A percentile compares a stretch with the other conserved stretches of the same genome.
Evolutionary conservation across 179 eudicot genomes (phyloP).

Genomic region (Beta macrorhiza): DNA sequence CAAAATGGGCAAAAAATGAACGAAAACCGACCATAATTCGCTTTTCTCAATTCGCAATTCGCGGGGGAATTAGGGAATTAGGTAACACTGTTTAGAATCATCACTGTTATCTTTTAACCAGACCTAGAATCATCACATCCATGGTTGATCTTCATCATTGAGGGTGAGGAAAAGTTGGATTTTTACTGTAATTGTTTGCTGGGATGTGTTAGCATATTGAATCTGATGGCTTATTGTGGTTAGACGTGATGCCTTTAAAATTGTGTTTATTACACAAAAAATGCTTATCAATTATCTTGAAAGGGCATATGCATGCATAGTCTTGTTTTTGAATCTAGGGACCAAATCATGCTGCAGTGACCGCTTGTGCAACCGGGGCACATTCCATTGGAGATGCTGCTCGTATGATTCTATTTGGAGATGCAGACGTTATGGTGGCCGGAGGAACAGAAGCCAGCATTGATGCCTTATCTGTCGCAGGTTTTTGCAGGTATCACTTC

Average conservation of each 20-base stretch:
- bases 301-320: conserved; percentile 43
- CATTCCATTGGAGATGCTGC: conserved; percentile 98
- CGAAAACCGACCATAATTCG: no score
- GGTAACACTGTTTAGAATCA: background rate
- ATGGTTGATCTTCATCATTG: background rate
- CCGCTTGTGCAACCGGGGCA: conserved; percentile 99
- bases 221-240: conserved; percentile 2
- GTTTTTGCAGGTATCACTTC: conserved; percentile 78
- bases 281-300: conserved; percentile 3
- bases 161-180: background rate
- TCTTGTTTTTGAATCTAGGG: conserved; percentile 78
- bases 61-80: no score
- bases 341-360: conserved; percentile 99
- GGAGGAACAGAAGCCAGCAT: conserved; percentile 98
- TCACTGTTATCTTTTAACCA: background rate
- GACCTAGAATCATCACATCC: background rate
- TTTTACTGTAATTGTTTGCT: background rate
- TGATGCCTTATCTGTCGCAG: conserved; percentile 94
- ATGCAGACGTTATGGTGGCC: conserved; percentile 97
- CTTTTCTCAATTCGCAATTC: no score
- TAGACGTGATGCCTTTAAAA: background rate
- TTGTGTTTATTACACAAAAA: background rate
- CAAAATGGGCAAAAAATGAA: no score
- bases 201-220: background rate
- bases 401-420: conserved; percentile 93